These are phyloP conservation scores for Hammondia hammondi DNA, from an alignment of 169 alveolate genomes.

Conservation along the genomic window DNA sequence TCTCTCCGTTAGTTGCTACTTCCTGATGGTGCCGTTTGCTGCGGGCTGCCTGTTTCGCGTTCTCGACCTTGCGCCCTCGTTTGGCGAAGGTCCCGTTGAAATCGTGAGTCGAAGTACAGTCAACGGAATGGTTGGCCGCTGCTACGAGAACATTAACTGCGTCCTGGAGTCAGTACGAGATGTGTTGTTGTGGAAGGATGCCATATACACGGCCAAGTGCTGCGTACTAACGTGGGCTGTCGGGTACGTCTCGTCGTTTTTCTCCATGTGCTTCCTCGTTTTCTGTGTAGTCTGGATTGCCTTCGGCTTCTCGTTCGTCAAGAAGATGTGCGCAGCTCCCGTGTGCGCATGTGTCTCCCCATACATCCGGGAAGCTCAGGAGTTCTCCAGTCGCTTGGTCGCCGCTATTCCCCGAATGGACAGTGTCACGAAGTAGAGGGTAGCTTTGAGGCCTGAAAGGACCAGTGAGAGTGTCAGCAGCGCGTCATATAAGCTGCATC, in stretches of 20 bases:
- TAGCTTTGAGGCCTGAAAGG: too few relatives aligned
- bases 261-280: conserved; percentile 54
- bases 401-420: conserved; percentile 62
- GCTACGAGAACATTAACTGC: conserved; percentile 45
- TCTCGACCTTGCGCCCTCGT: conserved; percentile 53
- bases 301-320: conserved; percentile 45
- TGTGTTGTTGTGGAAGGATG: conserved; percentile 54
- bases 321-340: conserved; percentile 27
- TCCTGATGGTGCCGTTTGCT: conserved; percentile 47
- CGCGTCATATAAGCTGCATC: too few relatives aligned
- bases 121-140: not conserved
- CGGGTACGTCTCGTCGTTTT: conserved; percentile 58
- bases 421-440: not conserved
- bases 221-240: conserved; percentile 33
- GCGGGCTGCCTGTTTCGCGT: conserved; percentile 51
- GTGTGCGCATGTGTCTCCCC: conserved; percentile 53
- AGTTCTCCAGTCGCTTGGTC: conserved; percentile 32
- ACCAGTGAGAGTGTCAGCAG: too few relatives aligned
- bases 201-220: conserved; percentile 54
- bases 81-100: conserved; percentile 57
- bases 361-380: conserved; percentile 47
- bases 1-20: conserved; percentile 58
- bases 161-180: conserved; percentile 54
- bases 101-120: conserved; percentile 49
- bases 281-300: conserved; percentile 50